Base-by-base conservation (phyloP, 208 protist species). In the Trypanosoma mega region DNA sequence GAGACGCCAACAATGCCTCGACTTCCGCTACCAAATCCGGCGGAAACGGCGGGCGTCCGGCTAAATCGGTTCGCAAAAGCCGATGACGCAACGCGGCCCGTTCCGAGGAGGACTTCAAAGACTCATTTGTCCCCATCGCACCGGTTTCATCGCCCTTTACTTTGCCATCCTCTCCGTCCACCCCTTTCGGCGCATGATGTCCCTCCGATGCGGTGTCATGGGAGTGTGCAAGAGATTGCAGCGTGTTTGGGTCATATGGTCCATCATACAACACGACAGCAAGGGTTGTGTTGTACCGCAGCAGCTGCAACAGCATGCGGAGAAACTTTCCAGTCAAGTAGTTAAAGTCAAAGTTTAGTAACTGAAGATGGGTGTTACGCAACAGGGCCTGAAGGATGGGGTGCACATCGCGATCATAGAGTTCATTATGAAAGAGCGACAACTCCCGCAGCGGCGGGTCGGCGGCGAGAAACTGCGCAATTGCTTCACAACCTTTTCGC, bases 271-370 rank as follows among this genome's bases (percentile, higher is more conserved):
- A 27, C 1, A 82, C 68, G 2, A 78, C 66, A 21, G 76, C 64
- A n/a, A 82, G 65, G 1, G 63, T 67, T 23, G 14, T 67, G 53
- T 78, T 80, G 24, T 52, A 27, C 37, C 68, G 29, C n/a, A 82
- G 26, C 27, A 75, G 20, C 5, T 80, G 18, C 20, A 88, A 18
- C 11, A 89, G 49, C 41, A 63, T n/a, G 2, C 43, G 59, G 11
- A 74, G 31, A 20, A 63, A 68, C n/a, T 55, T 45, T 14, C 53
- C 72, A 8, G 78, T 81, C 3, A 67, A 47, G 44, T 53, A 51
- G 52, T 85, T 89, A 46, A 68, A 82, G 31, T 71, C 67, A 18
- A 89, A 49, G 54, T 89, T 77, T 26, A 89, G 72, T 16, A 65
- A 23, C 3, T 49, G 54, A 7, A 89, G 59, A 20, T 68, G 61